These are phyloP conservation scores for Hirschfeldia incana DNA, from an alignment of 345 rosid species.

Conservation along the genomic window DNA sequence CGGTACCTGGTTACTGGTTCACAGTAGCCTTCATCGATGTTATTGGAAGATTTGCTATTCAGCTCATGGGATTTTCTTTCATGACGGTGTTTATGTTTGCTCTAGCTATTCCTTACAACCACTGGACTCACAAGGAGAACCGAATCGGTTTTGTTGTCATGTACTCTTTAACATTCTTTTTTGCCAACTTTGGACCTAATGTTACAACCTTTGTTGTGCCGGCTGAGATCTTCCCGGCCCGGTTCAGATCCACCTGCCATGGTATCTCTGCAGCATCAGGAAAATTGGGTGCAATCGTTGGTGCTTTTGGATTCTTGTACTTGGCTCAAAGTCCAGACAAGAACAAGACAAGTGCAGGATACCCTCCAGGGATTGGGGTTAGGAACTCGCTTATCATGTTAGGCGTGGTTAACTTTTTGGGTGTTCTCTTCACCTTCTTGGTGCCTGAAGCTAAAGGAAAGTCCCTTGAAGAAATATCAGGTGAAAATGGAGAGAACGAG, in stretches of 20 bases:
- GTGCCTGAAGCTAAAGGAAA: slow-evolving; percentile 41
- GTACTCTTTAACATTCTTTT: slow-evolving; percentile 81
- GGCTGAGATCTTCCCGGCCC: slow-evolving; percentile 83
- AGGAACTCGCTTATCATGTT: slow-evolving; percentile 64
- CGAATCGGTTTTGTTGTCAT: slow-evolving; percentile 68
- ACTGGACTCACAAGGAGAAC: slow-evolving; percentile 72
- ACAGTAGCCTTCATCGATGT: slow-evolving; percentile 64
- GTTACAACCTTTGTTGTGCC: slow-evolving; percentile 88
- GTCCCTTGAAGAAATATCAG: slow-evolving; percentile 36
- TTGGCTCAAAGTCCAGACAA: slow-evolving; percentile 59
- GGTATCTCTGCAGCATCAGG: slow-evolving; percentile 77
- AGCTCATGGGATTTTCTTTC: slow-evolving; percentile 59
- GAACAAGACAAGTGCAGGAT: slow-evolving; percentile 75
- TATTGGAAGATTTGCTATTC: slow-evolving; percentile 62
- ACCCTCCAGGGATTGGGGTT: slow-evolving; percentile 84
- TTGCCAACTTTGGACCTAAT: slow-evolving; percentile 86
- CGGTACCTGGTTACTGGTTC: slow-evolving; percentile 76
- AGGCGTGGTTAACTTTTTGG: slow-evolving; percentile 50
- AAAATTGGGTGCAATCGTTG: slow-evolving; percentile 78
- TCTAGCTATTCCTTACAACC: slow-evolving; percentile 42
- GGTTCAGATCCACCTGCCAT: slow-evolving; percentile 88
- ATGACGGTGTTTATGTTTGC: slow-evolving; percentile 51
- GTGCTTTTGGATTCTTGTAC: slow-evolving; percentile 72
- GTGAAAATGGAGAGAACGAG: slow-evolving; percentile 42
- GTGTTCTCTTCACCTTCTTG: slow-evolving; percentile 37